Base-by-base conservation (phyloP, 2,329 filamentous ascomycete genomes). In the Epichloe gansuensis region DNA sequence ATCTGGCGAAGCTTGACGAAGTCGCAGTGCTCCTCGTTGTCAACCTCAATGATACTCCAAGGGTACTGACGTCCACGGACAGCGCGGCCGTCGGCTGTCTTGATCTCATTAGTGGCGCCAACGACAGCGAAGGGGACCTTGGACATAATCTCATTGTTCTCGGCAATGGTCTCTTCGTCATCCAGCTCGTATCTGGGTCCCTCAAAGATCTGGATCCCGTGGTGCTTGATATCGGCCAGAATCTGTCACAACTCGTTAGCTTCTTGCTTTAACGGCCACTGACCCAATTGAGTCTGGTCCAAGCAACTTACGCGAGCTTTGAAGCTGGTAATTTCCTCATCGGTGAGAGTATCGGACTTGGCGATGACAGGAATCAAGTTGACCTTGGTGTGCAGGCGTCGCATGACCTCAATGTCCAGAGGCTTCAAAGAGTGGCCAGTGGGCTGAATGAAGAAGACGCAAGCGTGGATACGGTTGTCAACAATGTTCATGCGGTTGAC, bases 111-210 rank as follows among this genome's bases (percentile, higher is more conserved):
- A 70, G 95, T 97, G 61, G 93, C 91, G 74, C 93, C 93, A 57
- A 98, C 93, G 60, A 98, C 89, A 50, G 93, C 93, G 64, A 98
- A 98, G 41, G 93, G 93, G 54, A 98, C 91, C 81, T 97, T 97
- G 68, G 91, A 96, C 89, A 98, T 93, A 71, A 98, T 98, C 76
- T 98, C 93, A 71, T 95, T 93, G 80, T 98, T 98, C 80, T 98
- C 93, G 27, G 93, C 93, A 68, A 98, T 96, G 39, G 93, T 98
- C 80, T 98, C 93, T 73, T 98, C 93, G 61, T 98, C 93, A 66
- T 98, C 93, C 57, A 97, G 85, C 74, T 98, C 93, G 72, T 98
- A 98, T 60, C 91, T 87, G 59, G 93, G 93, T 7, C 93, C 93
- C 72, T 98, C 93, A 68, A 98, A 98, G 74, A 98, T 98, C 71